Evolutionary conservation across 192 early-diverging fungal genomes (phyloP), one percentile per base, ranked within the genome.

Genomic region (Linnemannia elongata): DNA sequence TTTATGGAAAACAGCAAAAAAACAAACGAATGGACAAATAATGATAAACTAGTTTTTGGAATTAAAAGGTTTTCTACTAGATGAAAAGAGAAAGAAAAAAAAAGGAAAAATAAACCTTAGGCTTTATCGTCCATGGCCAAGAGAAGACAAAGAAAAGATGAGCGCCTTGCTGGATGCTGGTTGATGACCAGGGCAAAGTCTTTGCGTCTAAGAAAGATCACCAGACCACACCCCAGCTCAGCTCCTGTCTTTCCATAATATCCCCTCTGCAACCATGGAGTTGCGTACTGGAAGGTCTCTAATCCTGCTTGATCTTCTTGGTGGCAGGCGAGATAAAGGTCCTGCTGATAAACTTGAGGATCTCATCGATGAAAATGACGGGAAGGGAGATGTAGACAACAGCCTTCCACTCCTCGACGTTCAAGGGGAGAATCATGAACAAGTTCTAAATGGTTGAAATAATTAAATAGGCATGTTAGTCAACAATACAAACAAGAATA

Each of bases 281-380:
- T 39, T 72, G 12, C 17, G 22, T 45, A 41, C 6, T 9, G 15
- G 49, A 52, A 52, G 22, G 27, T 36, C n/a, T 4, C n/a, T 81
- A 87, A 12, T 87, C 85, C 79, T 81, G 76, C 79, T 87, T 87
- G 63, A 87, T 20, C 68, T 87, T 87, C 80, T 87, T 87, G 66
- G 85, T 73, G 60, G 85, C 79, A 63, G 85, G 85, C 27, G 85
- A 78, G 71, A 90, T 73, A 35, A 80, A 94, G 7, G 89, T 92
- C 35, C 93, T 91, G 39, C 91, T 91, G 39, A 95, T 82, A 78
- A 92, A 92, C 91, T 99, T 99, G 77, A 99, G 90, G 10, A 93
- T 76, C 90, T 99, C 99, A 87, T 99, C 99, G 42, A 99, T 92
- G 27, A 97, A 44, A 71, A 99, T 95, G 27, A 99, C 97, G 17